phyloP scores from a whole-genome alignment of 768 basidiomycete species.

The Sporobolomyces phaffii region DNA sequence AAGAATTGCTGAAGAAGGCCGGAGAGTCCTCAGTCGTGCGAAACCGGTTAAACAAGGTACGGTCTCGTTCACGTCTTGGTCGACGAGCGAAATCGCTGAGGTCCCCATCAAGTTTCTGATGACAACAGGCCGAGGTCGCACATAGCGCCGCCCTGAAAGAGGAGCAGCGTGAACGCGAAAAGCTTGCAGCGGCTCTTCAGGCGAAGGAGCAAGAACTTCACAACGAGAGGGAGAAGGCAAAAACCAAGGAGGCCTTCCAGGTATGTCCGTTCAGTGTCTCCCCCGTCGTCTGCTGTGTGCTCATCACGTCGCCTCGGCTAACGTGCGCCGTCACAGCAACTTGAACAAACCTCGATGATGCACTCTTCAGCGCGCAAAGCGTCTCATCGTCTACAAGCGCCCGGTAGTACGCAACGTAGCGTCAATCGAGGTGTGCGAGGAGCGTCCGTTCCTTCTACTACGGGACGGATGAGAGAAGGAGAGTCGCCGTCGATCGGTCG shows the following conservation, averaged over 20 bases:
- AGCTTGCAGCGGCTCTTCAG: background rate
- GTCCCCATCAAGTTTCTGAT: too few relatives aligned
- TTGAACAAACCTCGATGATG: background rate
- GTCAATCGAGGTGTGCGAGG: background rate
- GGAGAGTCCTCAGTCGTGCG: background rate
- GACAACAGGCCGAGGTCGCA: slow-evolving; percentile 19
- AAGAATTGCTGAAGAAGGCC: background rate
- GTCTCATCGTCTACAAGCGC: background rate
- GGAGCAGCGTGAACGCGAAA: slow-evolving; percentile 1
- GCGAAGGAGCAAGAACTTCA: slow-evolving; percentile 23
- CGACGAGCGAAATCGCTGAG: too few relatives aligned
- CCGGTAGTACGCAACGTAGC: background rate
- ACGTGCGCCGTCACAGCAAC: background rate
- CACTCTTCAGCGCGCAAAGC: slow-evolving; percentile 10
- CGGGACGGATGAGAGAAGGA: background rate
- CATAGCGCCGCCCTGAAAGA: background rate
- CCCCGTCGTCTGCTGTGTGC: background rate
- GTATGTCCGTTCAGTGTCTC: background rate
- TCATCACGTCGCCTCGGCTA: background rate
- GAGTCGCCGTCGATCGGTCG: background rate
- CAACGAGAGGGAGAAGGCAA: background rate
- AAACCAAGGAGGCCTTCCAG: slow-evolving; percentile 16
- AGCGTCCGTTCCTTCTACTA: background rate
- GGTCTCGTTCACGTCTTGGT: background rate
- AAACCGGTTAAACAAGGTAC: background rate